These are phyloP conservation scores for Aureobasidium namibiae DNA, from an alignment of 2,329 filamentous ascomycete genomes.

Conservation along the genomic window DNA sequence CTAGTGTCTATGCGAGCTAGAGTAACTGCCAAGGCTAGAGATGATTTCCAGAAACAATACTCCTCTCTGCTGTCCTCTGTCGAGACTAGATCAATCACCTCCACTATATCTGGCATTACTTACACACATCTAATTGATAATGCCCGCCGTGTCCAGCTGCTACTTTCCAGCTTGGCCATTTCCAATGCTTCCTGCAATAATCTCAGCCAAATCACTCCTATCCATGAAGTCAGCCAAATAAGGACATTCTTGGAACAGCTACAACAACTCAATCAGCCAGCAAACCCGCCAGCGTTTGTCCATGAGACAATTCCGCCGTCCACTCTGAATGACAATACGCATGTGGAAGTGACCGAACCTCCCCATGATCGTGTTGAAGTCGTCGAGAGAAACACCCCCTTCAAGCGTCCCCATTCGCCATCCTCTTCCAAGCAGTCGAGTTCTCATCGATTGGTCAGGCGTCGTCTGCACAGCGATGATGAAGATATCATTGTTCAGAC, in stretches of 20 bases:
- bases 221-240: not conserved
- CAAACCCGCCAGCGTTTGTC: not conserved
- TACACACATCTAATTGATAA: not conserved
- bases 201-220: not conserved
- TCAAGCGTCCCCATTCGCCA: conserved; percentile 14
- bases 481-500: conserved; percentile 21
- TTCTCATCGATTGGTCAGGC: not conserved
- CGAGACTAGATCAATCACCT: not conserved
- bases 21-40: not conserved
- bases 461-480: not conserved
- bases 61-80: conserved; percentile 6
- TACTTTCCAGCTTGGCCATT: not conserved
- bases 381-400: not conserved
- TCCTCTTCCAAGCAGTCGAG: conserved; percentile 11
- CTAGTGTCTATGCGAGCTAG: not conserved
- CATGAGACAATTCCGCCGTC: not conserved
- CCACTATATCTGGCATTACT: not conserved
- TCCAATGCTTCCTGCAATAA: not conserved
- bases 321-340: not conserved
- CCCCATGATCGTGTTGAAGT: not conserved
- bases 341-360: not conserved
- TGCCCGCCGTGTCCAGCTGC: not conserved
- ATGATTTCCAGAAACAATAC: not conserved
- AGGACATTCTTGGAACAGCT: not conserved
- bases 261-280: not conserved